Evolutionary conservation across 148 eudicot genomes (phyloP).

Genomic region (Diospyros lotus): DNA sequence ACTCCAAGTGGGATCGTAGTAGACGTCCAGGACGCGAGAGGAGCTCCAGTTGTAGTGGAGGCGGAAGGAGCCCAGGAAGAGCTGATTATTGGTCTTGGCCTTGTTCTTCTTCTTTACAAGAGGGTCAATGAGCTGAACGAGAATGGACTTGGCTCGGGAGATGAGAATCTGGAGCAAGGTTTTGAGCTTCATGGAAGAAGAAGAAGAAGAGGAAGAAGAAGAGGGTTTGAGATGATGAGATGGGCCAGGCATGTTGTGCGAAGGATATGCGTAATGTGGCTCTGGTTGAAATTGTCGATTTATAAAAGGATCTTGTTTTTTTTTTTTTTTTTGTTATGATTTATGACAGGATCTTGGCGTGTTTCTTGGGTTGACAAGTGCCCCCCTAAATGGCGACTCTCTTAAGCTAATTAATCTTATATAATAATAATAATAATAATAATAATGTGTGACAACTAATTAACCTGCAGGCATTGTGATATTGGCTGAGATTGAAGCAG

Average conservation of each 20-base stretch:
- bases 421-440: no score
- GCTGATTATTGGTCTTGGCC: constrained; percentile 53
- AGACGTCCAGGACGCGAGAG: constrained; percentile 43
- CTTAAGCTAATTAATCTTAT: no score
- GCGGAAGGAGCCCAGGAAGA: constrained; percentile 74
- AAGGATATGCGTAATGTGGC: neutral
- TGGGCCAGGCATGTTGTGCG: constrained; percentile 41
- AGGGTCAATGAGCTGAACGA: constrained; percentile 36
- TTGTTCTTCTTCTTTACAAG: constrained; percentile 22
- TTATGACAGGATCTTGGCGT: neutral
- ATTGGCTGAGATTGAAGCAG: no score
- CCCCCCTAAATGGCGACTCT: no score
- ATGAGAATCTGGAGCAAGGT: constrained; percentile 57
- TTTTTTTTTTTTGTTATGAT: constrained; percentile 4
- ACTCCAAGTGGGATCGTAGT: constrained; percentile 82
- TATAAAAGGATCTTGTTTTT: neutral
- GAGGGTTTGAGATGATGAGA: constrained; percentile 38
- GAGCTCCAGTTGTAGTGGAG: constrained; percentile 91
- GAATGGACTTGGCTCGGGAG: constrained; percentile 64
- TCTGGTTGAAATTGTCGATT: no score
- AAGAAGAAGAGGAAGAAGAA: constrained; percentile 33
- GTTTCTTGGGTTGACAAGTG: neutral
- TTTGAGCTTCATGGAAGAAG: constrained; percentile 59
- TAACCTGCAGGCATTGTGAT: no score
- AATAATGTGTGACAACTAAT: no score